Evolutionary conservation across 2,329 filamentous ascomycete species (phyloP), one percentile per base, ranked within the genome.

Genomic region (Albophoma yamanashiensis): DNA sequence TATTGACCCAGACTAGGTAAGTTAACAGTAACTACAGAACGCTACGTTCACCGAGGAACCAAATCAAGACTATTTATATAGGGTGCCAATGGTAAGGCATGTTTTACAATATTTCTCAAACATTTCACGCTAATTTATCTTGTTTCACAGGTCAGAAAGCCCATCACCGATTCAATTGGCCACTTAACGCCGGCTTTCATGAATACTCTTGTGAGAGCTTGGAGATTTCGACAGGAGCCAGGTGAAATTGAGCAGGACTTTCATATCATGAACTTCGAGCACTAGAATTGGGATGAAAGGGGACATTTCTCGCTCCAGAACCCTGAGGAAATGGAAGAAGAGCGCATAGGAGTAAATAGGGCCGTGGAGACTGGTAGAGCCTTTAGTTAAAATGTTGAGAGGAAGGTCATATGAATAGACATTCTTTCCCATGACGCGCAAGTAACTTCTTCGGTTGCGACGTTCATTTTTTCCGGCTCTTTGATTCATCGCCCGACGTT

Each of bases 31-130:
- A 20, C 7, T n/a, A 31, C 22, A 62, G 61, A 57, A 36, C 39
- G 61, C 61, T n/a, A 38, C 56, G 9, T 43, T 55, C 38, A 47
- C 50, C 11, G 39, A 59, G 20, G 56, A 57, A 12, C 53, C 60
- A 43, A 57, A 61, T 9, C 61, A 61, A 22, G 53, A 58, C 15
- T 62, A 57, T 20, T 15, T 61, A 11, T 56, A 56, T 15, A 56
- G 42, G 22, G 20, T 62, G 11, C 61, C 61, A 31, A 57, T 59
- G 59, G 59, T 62, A 59, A 25, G 52, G 14, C 7, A 0, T 7
- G 40, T 36, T 14, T 14, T 11, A 4, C 15, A 4, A 9, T 8
- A 6, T 8, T 3, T 17, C 17, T 34, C 47, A 20, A 15, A 31
- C 25, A 27, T 8, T 25, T 15, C 47, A 52, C 25, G 27, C 27